phyloP scores from a whole-genome alignment of 345 rosid genomes.

The Hypericum perforatum region DNA sequence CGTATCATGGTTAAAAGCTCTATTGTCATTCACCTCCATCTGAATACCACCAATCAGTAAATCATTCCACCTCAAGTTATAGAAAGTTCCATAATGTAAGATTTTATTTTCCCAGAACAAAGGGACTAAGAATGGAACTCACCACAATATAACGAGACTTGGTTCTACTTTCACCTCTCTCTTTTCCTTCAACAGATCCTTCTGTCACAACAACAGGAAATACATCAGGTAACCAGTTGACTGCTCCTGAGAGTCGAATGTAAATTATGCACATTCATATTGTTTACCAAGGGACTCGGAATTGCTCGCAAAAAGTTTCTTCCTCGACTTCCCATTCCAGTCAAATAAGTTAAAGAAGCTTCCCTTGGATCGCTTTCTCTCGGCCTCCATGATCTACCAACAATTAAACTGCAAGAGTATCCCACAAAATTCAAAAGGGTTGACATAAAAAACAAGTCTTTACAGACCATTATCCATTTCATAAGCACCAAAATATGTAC shows the following conservation, averaged over 20 bases:
- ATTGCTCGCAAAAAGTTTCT: slow-evolving; percentile 52
- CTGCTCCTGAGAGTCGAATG: background rate
- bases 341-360: too few species aligned
- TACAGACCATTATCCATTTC: too few species aligned
- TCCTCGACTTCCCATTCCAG: slow-evolving; percentile 65
- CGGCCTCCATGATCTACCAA: too few species aligned
- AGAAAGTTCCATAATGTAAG: background rate
- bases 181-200: slow-evolving; percentile 36
- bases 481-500: too few species aligned
- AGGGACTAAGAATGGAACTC: slow-evolving; percentile 15
- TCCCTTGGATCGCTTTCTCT: too few species aligned
- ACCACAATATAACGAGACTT: slow-evolving; percentile 33
- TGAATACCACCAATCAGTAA: slow-evolving; percentile 15
- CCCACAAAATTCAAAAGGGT: too few species aligned
- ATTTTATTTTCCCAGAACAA: slow-evolving; percentile 6
- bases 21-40: slow-evolving; percentile 39
- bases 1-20: slow-evolving; percentile 34
- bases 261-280: background rate
- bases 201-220: slow-evolving; percentile 18
- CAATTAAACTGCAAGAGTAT: too few species aligned
- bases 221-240: background rate
- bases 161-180: slow-evolving; percentile 21
- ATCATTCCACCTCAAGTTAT: slow-evolving; percentile 14
- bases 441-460: too few species aligned
- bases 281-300: slow-evolving; percentile 35